Percentiles rank a stretch among this genome's conserved stretches.
These are phyloP conservation scores for Eutrema japonicum DNA, from an alignment of 345 rosid species.

Conservation along the genomic window DNA sequence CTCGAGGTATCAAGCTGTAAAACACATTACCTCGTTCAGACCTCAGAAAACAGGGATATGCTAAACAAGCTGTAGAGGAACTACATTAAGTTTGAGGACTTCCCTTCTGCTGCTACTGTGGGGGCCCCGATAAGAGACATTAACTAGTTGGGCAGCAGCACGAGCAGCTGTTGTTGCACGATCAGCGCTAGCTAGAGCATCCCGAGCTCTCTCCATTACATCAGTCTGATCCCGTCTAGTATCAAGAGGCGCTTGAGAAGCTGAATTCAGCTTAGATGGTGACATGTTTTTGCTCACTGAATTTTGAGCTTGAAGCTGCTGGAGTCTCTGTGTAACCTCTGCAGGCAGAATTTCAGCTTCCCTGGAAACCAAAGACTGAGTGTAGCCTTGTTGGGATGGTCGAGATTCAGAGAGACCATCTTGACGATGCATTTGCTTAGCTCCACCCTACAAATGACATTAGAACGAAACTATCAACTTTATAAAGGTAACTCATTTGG, in stretches of 20 bases:
- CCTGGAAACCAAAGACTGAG: conserved; percentile 47
- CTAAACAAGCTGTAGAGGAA: not conserved
- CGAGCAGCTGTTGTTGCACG: conserved; percentile 85
- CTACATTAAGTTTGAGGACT: conserved; percentile 39
- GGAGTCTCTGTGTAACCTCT: conserved; percentile 45
- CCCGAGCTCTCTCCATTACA: conserved; percentile 79
- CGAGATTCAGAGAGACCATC: conserved; percentile 50
- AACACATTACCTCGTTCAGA: no score
- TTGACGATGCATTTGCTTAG: conserved; percentile 57
- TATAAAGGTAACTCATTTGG: not conserved
- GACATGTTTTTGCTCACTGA: conserved; percentile 34
- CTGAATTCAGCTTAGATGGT: conserved; percentile 25
- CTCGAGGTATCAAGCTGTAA: no score
- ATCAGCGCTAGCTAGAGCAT: conserved; percentile 83
- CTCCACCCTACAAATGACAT: conserved; percentile 59
- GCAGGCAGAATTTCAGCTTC: conserved; percentile 44
- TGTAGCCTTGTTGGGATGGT: conserved; percentile 41
- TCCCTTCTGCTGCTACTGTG: conserved; percentile 46
- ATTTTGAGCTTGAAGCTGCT: conserved; percentile 42
- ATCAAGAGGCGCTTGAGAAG: conserved; percentile 29
- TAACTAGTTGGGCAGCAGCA: conserved; percentile 80
- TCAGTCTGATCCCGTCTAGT: conserved; percentile 43
- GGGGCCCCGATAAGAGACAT: conserved; percentile 49
- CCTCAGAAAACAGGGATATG: no score
- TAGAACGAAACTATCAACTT: conserved; percentile 20